Evolutionary conservation across 352 stramenopile species (phyloP).

Genomic region (Phytopythium oedochilum): DNA sequence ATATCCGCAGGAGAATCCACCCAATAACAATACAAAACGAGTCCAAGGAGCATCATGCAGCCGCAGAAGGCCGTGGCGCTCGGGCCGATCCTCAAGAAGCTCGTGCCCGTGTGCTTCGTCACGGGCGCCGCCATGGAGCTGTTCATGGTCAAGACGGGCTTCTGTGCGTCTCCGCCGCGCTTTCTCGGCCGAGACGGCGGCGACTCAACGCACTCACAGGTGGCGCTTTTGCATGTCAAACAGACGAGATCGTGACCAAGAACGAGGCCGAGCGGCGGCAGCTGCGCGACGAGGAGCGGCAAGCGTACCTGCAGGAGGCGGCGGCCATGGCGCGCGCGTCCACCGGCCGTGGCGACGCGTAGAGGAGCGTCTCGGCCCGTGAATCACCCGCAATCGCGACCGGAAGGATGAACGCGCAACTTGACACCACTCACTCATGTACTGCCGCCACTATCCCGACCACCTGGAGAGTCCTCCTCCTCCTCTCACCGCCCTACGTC

Average conservation of each 20-base stretch:
- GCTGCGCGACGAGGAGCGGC: slow-evolving; percentile 48
- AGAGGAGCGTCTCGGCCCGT: background rate
- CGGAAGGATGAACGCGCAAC: too few species aligned
- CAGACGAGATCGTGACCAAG: slow-evolving; percentile 81
- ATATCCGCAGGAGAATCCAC: too few species aligned
- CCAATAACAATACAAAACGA: slow-evolving; percentile 3
- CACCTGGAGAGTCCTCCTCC: too few species aligned
- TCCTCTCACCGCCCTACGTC: slow-evolving; percentile 2
- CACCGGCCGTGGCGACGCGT: background rate
- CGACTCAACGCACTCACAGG: too few species aligned
- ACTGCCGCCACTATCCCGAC: too few species aligned
- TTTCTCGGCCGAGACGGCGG: too few species aligned
- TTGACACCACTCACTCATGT: too few species aligned
- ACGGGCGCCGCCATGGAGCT: slow-evolving; percentile 78
- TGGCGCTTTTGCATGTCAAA: background rate
- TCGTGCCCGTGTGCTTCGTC: slow-evolving; percentile 83
- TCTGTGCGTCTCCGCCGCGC: slow-evolving; percentile 41
- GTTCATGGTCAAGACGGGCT: slow-evolving; percentile 89
- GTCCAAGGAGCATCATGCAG: slow-evolving; percentile 13
- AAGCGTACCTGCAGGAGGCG: slow-evolving; percentile 30
- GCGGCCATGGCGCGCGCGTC: slow-evolving; percentile 3
- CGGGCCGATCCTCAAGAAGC: slow-evolving; percentile 71
- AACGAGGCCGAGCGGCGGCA: slow-evolving; percentile 73
- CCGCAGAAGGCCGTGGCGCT: slow-evolving; percentile 40
- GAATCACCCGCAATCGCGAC: too few species aligned